Conservation (phyloP, 352 stramenopile species). For the Phytophthora crassamura region DNA sequence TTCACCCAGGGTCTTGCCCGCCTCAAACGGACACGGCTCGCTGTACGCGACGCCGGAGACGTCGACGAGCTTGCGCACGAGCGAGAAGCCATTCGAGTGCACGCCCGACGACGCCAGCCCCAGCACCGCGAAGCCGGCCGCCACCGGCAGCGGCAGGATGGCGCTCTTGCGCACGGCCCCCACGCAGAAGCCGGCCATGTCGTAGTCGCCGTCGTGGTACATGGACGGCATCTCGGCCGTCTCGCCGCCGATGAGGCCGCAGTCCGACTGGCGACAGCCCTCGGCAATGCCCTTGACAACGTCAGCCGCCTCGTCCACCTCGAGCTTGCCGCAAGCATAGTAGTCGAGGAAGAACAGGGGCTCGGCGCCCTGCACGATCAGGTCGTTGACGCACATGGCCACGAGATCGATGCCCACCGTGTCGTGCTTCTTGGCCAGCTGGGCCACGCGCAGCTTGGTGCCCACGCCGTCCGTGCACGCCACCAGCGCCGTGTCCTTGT, state of each 20-base stretch:
- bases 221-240: conserved; percentile 99
- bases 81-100: conserved; percentile 99
- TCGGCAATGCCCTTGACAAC: conserved; percentile 98
- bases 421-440: conserved; percentile 93
- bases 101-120: conserved; percentile 96
- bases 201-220: conserved; percentile 98
- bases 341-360: conserved; percentile 99
- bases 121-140: conserved; percentile 93
- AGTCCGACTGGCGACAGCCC: conserved; percentile 95
- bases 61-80: conserved; percentile 97
- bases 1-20: conserved; percentile 92
- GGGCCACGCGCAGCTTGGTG: conserved; percentile 96
- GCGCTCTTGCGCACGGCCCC: conserved; percentile 93
- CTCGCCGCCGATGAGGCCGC: conserved; percentile 96
- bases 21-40: conserved; percentile 78
- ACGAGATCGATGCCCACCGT: conserved; percentile 98
- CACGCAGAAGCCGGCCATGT: conserved; percentile 98
- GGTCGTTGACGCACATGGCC: conserved; percentile 99
- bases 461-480: conserved; percentile 98
- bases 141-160: conserved; percentile 89
- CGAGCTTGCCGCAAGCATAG: conserved; percentile 97
- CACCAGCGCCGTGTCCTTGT: conserved; percentile 97
- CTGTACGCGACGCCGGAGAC: conserved; percentile 87
- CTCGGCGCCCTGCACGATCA: conserved; percentile 99
- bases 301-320: conserved; percentile 93